Conservation (phyloP, 306 rosid species). For the Prunus mira region DNA sequence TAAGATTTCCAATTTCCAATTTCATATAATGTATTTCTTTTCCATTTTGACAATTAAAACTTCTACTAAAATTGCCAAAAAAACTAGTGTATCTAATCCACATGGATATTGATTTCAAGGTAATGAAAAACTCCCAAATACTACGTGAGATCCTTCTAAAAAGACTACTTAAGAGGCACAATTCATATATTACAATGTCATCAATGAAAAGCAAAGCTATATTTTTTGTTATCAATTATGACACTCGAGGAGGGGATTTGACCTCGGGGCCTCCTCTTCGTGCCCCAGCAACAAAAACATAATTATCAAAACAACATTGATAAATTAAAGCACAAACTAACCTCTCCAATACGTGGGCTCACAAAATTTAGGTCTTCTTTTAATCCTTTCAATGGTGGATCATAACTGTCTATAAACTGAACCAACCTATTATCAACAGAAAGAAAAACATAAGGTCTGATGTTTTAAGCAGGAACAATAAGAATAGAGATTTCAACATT, state of each 20-base stretch:
- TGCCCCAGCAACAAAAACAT: not conserved
- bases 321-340: conserved; percentile 39
- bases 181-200: not conserved
- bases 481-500: not conserved
- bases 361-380: conserved; percentile 96
- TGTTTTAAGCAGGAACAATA: conserved; percentile 6
- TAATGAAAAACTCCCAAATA: not conserved
- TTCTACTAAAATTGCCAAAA: not conserved
- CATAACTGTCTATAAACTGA: conserved; percentile 90
- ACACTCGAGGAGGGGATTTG: not conserved
- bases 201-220: not conserved
- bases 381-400: conserved; percentile 92
- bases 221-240: not conserved
- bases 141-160: not conserved
- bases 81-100: not conserved
- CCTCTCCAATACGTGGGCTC: conserved; percentile 99
- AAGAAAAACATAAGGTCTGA: conserved; percentile 25
- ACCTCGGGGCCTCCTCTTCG: not conserved
- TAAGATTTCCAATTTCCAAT: not conserved
- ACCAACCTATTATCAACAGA: conserved; percentile 63
- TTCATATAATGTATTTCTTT: not conserved
- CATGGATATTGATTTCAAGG: not conserved
- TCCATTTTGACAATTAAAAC: not conserved
- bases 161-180: not conserved
- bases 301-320: not conserved